Evolutionary conservation across 495 filamentous ascomycete genomes (phyloP).

Genomic region (Annulohypoxylon bovei): DNA sequence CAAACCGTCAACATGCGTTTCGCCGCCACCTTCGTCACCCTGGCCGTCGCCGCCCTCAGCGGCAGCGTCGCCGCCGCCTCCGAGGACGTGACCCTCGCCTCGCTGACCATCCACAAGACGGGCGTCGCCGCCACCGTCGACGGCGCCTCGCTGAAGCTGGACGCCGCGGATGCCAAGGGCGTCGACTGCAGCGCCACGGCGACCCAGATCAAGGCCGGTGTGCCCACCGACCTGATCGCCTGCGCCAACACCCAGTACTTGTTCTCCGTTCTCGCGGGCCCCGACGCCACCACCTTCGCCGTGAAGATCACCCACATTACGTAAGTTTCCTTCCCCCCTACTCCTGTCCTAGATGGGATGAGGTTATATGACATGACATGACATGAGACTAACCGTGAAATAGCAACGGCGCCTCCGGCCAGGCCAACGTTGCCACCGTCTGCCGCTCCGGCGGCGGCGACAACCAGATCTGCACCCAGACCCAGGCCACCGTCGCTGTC

Average conservation of each 20-base stretch:
- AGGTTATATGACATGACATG: neutral
- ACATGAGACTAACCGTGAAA: neutral
- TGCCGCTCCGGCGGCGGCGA: constrained; percentile 27
- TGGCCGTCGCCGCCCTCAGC: constrained; percentile 15
- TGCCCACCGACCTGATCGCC: constrained; percentile 4
- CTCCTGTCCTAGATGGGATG: neutral
- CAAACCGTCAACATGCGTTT: constrained; percentile 33
- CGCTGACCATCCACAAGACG: constrained; percentile 19
- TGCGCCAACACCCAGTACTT: constrained; percentile 27
- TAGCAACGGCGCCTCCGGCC: constrained; percentile 14
- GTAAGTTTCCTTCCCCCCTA: constrained; percentile 23
- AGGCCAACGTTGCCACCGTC: neutral
- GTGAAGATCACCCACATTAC: constrained; percentile 7
- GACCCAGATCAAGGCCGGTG: neutral
- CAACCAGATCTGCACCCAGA: constrained; percentile 19
- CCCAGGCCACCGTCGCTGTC: constrained; percentile 1
- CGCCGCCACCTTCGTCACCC: constrained; percentile 14
- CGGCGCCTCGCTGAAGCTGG: constrained; percentile 28
- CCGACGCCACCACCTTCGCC: constrained; percentile 9
- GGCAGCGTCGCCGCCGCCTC: constrained; percentile 10
- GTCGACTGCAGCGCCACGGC: constrained; percentile 19
- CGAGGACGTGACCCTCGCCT: constrained; percentile 24
- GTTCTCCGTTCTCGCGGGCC: constrained; percentile 6
- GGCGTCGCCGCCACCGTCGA: constrained; percentile 17
- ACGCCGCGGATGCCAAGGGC: constrained; percentile 11